Base-by-base conservation (phyloP, 2,329 filamentous ascomycete species). In the Paracoccidioides brasiliensis region DNA sequence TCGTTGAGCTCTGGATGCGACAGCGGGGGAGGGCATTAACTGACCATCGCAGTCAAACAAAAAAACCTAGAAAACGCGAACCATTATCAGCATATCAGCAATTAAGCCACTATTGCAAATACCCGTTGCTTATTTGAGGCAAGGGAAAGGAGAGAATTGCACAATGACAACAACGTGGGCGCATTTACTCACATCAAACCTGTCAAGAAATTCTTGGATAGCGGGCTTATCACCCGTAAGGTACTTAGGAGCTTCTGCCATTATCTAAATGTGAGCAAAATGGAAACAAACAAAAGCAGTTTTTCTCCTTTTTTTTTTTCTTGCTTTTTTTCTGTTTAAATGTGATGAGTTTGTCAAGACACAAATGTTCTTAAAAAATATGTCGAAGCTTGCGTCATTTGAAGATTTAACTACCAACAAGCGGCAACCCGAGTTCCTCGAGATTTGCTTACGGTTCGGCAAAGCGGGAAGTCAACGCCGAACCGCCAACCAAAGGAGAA, bases 1-100 rank as follows among this genome's bases (percentile, higher is more conserved):
- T 15, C 10, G 44, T 35, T n/a, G 15, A 14, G 32, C 12, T 35
- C 41, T n/a, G n/a, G 30, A 3, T n/a, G 15, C 48, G 54, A 35
- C n/a, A 37, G 54, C n/a, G 22, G 32, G 55, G 54, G 14, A 22
- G 49, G 9, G 40, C 5, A 30, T 51, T 53, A 37, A 67, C 77
- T 65, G 76, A 95, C 91, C 93, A 81, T 98, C 93, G 74, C 93
- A 98, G 70, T 98, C 93, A 66, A 98, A 88, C 10, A 98, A 77
- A 67, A 98, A 97, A 40, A 88, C 83, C 89, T 95, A 63, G 56
- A 57, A 49, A 52, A 12, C 50, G 33, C n/a, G 14, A 55, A 55
- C 66, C 66, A 66, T 59, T 54, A 42, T 45, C 14, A 9, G 22
- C 40, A 22, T 32, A 45, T 50, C 58, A 42, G 62, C 44, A 59